These are phyloP conservation scores for Platanus orientalis DNA, from an alignment of 164 flowering plant genomes.

Conservation along the genomic window DNA sequence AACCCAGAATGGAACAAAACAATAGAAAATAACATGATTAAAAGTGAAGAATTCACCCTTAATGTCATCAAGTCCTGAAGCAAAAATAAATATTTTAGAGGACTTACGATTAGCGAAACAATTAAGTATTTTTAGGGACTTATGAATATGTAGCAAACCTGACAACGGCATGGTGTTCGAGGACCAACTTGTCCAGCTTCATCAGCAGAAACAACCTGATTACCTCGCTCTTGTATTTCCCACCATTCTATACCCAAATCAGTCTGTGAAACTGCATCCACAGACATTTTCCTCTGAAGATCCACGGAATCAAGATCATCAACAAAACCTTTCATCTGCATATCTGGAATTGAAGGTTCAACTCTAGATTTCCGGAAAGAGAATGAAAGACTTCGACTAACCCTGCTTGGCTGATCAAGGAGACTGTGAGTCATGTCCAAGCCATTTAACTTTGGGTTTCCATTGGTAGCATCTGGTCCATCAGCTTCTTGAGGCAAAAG, in stretches of 20 bases:
- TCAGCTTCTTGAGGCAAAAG: conserved; percentile 89
- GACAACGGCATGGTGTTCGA: conserved; percentile 72
- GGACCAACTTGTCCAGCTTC: conserved; percentile 77
- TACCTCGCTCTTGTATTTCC: conserved; percentile 63
- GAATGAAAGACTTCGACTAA: conserved; percentile 37
- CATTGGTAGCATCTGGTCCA: conserved; percentile 35
- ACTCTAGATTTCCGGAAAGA: conserved; percentile 57
- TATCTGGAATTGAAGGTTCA: conserved; percentile 43
- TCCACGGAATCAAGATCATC: conserved; percentile 44
- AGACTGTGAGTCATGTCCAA: conserved; percentile 24
- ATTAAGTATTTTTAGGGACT: background rate
- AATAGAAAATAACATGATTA: no score
- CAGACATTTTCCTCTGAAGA: conserved; percentile 27
- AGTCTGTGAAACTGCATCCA: conserved; percentile 27
- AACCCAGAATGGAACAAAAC: no score
- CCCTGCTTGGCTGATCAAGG: conserved; percentile 35
- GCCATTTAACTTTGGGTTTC: conserved; percentile 37
- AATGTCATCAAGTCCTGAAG: no score
- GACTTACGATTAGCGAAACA: no score
- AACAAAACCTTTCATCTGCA: conserved; percentile 65
- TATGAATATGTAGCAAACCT: conserved; percentile 42
- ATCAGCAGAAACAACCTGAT: conserved; percentile 42
- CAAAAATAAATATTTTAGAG: no score
- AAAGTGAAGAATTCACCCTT: no score
- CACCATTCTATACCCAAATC: conserved; percentile 57